Conservation (phyloP, 108 stramenopile genomes). For the Nitzschia sp. region DNA sequence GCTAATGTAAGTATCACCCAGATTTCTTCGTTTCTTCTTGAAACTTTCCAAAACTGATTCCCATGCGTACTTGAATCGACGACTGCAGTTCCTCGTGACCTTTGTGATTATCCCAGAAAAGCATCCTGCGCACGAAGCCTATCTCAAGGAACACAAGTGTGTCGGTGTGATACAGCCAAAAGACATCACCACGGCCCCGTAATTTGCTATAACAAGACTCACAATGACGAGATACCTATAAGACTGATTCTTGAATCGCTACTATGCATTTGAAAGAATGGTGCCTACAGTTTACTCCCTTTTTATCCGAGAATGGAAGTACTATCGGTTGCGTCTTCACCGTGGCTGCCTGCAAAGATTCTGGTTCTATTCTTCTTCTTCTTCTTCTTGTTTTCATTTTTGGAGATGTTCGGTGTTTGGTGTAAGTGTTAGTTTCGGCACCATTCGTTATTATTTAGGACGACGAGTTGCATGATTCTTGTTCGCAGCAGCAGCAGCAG, state of each 20-base stretch:
- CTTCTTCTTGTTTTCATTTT: neutral
- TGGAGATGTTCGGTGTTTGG: neutral
- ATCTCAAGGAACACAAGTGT: constrained; percentile 80
- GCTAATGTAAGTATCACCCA: constrained; percentile 53
- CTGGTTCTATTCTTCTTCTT: too few species aligned
- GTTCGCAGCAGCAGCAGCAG: too few species aligned
- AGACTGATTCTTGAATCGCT: too few species aligned
- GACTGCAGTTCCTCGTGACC: constrained; percentile 69
- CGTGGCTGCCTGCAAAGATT: too few species aligned
- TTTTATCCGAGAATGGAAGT: neutral
- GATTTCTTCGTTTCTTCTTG: neutral
- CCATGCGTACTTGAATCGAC: too few species aligned
- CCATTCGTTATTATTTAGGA: too few species aligned
- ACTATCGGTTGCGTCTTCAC: too few species aligned
- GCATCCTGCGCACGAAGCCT: constrained; percentile 83
- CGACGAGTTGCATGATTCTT: too few species aligned
- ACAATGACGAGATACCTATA: too few species aligned
- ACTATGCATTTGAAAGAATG: too few species aligned
- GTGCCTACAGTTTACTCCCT: neutral
- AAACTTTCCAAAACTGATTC: neutral
- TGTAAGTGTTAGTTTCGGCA: neutral
- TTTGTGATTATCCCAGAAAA: constrained; percentile 78
- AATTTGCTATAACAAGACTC: too few species aligned
- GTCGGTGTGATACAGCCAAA: constrained; percentile 71
- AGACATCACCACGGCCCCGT: too few species aligned